Percentiles rank a stretch among this genome's conserved stretches.
Evolutionary conservation across 345 rosid species (phyloP).

Genomic region (Salix suchowensis): DNA sequence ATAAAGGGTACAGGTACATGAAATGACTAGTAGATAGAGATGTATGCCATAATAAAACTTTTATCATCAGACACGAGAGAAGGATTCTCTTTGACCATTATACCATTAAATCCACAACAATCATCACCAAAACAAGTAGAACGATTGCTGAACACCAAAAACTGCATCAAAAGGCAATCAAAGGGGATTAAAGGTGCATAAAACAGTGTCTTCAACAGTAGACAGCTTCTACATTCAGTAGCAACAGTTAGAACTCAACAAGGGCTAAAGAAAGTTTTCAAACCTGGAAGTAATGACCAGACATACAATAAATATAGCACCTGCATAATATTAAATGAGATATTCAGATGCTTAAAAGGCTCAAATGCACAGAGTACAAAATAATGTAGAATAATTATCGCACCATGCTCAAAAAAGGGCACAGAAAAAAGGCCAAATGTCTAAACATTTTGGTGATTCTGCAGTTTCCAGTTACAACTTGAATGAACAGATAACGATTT

Average conservation of each 20-base stretch:
- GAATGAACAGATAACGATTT: background rate
- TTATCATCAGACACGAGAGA: background rate
- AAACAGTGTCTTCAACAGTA: background rate
- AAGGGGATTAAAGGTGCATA: background rate
- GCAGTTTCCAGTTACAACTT: background rate
- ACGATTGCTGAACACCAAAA: constrained; percentile 20
- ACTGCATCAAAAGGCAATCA: constrained; percentile 13
- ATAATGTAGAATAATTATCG: background rate
- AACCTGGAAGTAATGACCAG: constrained; percentile 28
- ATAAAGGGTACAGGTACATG: too few species aligned
- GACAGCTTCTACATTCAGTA: background rate
- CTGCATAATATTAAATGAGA: constrained; percentile 1
- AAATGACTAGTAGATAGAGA: background rate
- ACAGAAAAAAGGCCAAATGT: background rate
- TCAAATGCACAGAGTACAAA: background rate
- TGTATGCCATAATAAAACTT: background rate
- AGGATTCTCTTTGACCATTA: background rate
- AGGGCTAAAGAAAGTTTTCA: background rate
- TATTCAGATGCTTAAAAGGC: constrained; percentile 1
- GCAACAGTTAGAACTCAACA: background rate
- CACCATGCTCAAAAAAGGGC: background rate
- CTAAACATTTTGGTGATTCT: background rate
- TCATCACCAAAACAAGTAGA: constrained; percentile 23
- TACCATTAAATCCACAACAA: constrained; percentile 29
- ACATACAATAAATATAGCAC: constrained; percentile 21